These are phyloP conservation scores for Rubia yunnanensis DNA, from an alignment of 257 asterid species.

Conservation along the genomic window DNA sequence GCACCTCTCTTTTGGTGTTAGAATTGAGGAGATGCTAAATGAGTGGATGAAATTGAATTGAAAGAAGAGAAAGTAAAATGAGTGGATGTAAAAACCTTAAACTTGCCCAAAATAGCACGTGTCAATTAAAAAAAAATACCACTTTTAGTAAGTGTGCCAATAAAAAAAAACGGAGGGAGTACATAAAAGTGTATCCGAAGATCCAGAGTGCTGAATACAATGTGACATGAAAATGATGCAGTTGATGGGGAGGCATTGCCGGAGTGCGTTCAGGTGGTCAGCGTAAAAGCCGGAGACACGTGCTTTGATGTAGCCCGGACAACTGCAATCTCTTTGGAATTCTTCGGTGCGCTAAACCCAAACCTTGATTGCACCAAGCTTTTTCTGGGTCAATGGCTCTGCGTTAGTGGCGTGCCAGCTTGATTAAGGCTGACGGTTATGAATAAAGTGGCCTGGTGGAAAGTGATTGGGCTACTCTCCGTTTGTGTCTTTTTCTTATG, in stretches of 20 bases:
- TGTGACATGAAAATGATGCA: not conserved
- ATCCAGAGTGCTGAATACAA: too few relatives aligned
- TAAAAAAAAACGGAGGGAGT: too few relatives aligned
- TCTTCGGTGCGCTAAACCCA: conserved; percentile 36
- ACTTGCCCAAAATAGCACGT: too few relatives aligned
- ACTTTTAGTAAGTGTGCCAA: too few relatives aligned
- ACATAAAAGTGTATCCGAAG: too few relatives aligned
- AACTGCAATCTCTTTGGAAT: conserved; percentile 9
- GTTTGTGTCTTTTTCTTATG: not conserved
- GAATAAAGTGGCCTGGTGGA: not conserved
- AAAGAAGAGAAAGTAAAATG: too few relatives aligned
- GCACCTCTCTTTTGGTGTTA: too few relatives aligned
- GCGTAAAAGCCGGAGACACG: conserved; percentile 37
- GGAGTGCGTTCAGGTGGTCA: conserved; percentile 25
- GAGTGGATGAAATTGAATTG: too few relatives aligned
- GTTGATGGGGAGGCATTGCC: not conserved
- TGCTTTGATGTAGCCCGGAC: conserved; percentile 23
- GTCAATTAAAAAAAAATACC: too few relatives aligned
- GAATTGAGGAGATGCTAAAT: too few relatives aligned
- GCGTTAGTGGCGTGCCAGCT: conserved; percentile 25
- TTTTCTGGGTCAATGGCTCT: conserved; percentile 58
- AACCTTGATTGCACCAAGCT: conserved; percentile 40
- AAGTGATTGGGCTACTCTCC: not conserved
- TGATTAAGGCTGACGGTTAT: too few relatives aligned
- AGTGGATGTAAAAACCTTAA: too few relatives aligned